These are phyloP conservation scores for Komagataella pseudopastoris DNA, from an alignment of 805 yeast species.

Conservation along the genomic window DNA sequence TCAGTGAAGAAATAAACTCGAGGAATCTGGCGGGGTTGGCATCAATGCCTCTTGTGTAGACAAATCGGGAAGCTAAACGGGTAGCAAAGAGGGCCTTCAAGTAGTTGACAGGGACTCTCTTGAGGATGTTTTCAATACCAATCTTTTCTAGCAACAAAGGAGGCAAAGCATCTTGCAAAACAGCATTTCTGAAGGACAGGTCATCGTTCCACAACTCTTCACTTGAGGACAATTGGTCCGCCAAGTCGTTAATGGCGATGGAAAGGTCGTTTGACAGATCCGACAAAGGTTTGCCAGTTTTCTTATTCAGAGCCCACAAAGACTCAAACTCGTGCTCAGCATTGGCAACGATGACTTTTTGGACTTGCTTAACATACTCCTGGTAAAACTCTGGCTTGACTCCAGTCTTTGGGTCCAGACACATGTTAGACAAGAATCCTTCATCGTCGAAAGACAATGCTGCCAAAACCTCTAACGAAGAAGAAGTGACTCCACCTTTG, in stretches of 20 bases:
- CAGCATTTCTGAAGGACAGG: conserved; percentile 57
- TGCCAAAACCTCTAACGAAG: conserved; percentile 89
- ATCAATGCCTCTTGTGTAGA: conserved; percentile 68
- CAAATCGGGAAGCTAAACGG: conserved; percentile 71
- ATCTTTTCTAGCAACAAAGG: conserved; percentile 47
- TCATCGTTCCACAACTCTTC: conserved; percentile 81
- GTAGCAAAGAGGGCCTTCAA: conserved; percentile 83
- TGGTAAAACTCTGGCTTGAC: conserved; percentile 62
- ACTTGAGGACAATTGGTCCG: conserved; percentile 73
- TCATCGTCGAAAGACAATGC: conserved; percentile 84
- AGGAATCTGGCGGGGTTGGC: conserved; percentile 71
- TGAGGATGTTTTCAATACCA: conserved; percentile 54
- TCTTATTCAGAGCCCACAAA: conserved; percentile 63
- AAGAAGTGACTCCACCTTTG: conserved; percentile 97
- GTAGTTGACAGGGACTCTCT: conserved; percentile 78
- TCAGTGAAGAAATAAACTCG: conserved; percentile 49
- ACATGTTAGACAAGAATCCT: conserved; percentile 70
- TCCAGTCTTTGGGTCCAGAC: conserved; percentile 41
- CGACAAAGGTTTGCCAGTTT: conserved; percentile 48
- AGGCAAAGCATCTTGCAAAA: conserved; percentile 71
- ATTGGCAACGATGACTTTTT: conserved; percentile 56
- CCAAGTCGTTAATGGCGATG: conserved; percentile 68
- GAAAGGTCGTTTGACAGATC: conserved; percentile 77
- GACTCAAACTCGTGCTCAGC: conserved; percentile 80
- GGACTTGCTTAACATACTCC: conserved; percentile 77